phyloP scores from a whole-genome alignment of 129 eudicot genomes.

The Tagetes patula region DNA sequence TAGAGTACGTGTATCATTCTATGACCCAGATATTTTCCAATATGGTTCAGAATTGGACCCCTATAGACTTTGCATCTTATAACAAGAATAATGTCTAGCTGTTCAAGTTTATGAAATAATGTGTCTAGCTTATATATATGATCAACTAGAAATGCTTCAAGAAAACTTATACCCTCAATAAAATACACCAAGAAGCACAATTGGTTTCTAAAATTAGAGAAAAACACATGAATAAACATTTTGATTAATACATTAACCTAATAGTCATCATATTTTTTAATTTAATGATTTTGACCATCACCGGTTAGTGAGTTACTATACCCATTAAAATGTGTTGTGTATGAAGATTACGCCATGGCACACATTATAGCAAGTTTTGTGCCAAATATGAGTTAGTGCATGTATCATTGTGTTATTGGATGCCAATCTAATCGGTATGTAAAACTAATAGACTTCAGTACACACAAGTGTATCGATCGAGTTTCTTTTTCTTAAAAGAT shows the following conservation, averaged over 20 bases:
- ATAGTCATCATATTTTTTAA: neutral
- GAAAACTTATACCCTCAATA: neutral
- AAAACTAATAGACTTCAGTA: neutral
- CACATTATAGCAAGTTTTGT: neutral
- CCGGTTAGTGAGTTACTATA: neutral
- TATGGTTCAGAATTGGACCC: constrained; percentile 13
- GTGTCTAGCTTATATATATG: neutral
- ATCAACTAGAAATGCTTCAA: constrained; percentile 18
- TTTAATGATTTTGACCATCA: neutral
- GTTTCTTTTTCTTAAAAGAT: neutral
- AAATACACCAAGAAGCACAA: too few species aligned
- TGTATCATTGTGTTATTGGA: neutral
- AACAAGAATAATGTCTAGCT: too few species aligned
- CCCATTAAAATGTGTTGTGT: neutral
- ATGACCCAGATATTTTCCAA: constrained; percentile 18
- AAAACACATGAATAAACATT: neutral
- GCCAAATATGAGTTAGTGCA: neutral
- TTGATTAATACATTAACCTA: neutral
- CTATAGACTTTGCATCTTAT: constrained; percentile 3
- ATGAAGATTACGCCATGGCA: neutral
- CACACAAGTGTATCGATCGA: neutral
- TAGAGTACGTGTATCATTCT: constrained; percentile 24
- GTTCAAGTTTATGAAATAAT: constrained; percentile 13
- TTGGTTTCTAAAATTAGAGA: too few species aligned
- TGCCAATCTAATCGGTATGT: neutral